Base-by-base conservation (phyloP, 2,329 filamentous ascomycete genomes). In the Sclerotinia nivalis region DNA sequence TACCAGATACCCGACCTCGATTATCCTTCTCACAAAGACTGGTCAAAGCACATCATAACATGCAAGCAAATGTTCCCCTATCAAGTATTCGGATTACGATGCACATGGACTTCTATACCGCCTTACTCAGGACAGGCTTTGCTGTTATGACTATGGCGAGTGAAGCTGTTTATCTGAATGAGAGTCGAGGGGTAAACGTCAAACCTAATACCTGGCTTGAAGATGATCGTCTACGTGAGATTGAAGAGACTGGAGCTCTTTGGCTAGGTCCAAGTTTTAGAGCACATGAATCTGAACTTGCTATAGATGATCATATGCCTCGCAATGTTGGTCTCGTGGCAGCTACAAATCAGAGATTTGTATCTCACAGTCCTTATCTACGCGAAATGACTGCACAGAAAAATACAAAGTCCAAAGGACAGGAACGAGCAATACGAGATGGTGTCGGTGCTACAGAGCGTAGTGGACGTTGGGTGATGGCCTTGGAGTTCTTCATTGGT, bases 41-140 rank as follows among this genome's bases (percentile, higher is more conserved):
- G 37, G 78, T 81, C 1, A 84, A 87, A 64, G 94, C 95, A 0
- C 93, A 96, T 77, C 87, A 87, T 62, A 98, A 98, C 74, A 91
- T 98, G 85, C 94, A 97, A 80, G 94, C 94, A 2, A 96, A 96
- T 71, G 88, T 95, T 4, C 93, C 96, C 18, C 85, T 97, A 31
- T 91, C 91, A 1, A 90, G 91, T 52, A 88, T 97, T 50, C 88
- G 90, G 18, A 87, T 98, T 68, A 92, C 90, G 56, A 89, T 91
- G 83, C 89, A 93, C 69, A 96, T 98, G 84, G 96, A 99, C 78
- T 97, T 98, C 78, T 99, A 98, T 79, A 97, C 93, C 0, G 92
- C 93, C 0, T 83, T 98, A 6, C 84, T 98, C 4, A 90, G 94
- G 71, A 88, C 93, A 49, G 96, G 96, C 0, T 97, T 97, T 77